Evolutionary conservation across 2,329 filamentous ascomycete genomes (phyloP), one percentile per base, ranked within the genome.

Genomic region (Nemania diffusa): DNA sequence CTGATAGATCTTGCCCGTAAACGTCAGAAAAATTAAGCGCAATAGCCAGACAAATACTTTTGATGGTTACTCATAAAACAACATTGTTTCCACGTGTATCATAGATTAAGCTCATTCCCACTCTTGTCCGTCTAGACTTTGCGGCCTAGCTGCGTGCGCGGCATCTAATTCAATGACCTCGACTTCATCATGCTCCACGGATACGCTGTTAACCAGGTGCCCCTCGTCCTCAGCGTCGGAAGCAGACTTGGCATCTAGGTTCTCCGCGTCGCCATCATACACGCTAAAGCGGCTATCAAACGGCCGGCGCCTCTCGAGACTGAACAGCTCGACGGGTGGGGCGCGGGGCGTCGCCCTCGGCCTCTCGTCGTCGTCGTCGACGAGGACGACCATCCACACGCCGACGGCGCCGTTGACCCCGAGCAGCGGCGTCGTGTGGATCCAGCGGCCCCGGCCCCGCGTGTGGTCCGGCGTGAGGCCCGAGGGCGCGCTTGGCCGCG

Each of bases 301-400:
- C 15, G 67, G 65, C 34, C 62, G 60, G 6, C 27, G 59, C 26
- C 65, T 55, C 26, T 68, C 62, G 1, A 61, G 3, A 29, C 46
- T 65, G 32, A 56, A 59, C n/a, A 62, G 8, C 26, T 67, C 64
- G 15, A 69, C 37, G 11, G 67, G 61, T 32, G 67, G 67, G 3
- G 67, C 67, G 20, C 64, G 55, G 3, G 42, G 57, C 5, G 27
- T 56, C 1, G 24, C n/a, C 17, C 64, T 60, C 13, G 27, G 67
- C 32, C 67, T 69, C 48, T 61, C 56, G 46, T 69, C 79, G 52
- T 91, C 88, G 60, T 89, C 89, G 69, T 93, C 90, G 3, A 92
- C 87, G 15, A 94, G 83, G 0, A 93, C 85, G 5, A 93, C 84
- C 89, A 94, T 92, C 91, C 91, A 94, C 0, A 93, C 91, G 17